Conservation (phyloP, 139 green algal species). For the Desmodesmus armatus region DNA sequence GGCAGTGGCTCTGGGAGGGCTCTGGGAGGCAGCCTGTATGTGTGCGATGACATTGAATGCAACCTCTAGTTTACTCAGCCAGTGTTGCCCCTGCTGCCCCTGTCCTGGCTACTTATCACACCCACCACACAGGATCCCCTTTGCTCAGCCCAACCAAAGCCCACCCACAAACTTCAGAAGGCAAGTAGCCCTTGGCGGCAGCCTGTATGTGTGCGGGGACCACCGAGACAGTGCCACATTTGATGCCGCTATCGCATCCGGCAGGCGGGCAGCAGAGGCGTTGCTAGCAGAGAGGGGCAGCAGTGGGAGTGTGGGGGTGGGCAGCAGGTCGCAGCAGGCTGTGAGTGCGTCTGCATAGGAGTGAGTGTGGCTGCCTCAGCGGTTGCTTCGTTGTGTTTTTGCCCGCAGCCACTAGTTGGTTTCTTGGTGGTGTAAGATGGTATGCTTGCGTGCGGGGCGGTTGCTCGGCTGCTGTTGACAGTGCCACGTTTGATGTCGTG, state of each 20-base stretch:
- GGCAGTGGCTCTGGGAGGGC: no score
- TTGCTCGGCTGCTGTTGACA: no score
- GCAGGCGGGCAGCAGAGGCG: slow-evolving; percentile 83
- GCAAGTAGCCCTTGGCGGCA: slow-evolving; percentile 56
- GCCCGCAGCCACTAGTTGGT: no score
- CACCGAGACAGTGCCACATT: slow-evolving; percentile 91
- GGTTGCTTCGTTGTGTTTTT: no score
- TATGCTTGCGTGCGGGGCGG: no score
- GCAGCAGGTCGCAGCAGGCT: background rate
- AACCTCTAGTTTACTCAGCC: no score
- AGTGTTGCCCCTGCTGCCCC: no score
- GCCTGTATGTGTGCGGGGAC: slow-evolving; percentile 83
- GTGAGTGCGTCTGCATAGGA: background rate
- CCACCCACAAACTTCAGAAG: slow-evolving; percentile 84
- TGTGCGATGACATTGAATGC: no score
- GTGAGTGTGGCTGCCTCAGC: no score
- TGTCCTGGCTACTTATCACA: no score
- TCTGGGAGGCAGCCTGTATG: no score
- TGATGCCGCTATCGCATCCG: slow-evolving; percentile 84
- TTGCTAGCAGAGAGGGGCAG: slow-evolving; percentile 53
- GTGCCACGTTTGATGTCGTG: slow-evolving; percentile 91
- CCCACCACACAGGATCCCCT: slow-evolving; percentile 96
- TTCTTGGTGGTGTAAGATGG: no score
- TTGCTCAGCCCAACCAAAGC: slow-evolving; percentile 89
- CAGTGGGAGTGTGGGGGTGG: background rate